Base-by-base conservation (phyloP, 1,139 yeast genomes). In the Pichia sp. region DNA sequence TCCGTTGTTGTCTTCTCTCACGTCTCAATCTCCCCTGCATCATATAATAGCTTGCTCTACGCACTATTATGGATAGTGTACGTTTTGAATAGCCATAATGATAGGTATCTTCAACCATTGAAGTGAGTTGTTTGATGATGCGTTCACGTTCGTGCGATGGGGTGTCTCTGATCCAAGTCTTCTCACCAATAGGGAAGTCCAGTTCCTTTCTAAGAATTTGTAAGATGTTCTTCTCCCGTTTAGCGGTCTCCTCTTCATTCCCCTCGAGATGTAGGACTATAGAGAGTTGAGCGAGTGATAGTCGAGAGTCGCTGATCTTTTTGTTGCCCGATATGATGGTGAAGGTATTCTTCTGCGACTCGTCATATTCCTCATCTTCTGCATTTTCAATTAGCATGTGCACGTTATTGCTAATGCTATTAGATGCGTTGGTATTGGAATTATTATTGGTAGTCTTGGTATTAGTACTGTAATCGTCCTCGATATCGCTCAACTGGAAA, bases 111-210 rank as follows among this genome's bases (percentile, higher is more conserved):
- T 60, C 60, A 3, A 80, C 77, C 36, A 69, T 60, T 4, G 52
- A 49, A 49, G 67, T 62, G 34, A 85, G 62, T 40, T 66, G 62
- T 21, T 68, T 66, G 28, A 84, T 63, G 32, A 79, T 60, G 15
- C 60, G 49, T 18, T 56, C 55, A 33, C 94, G 64, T 42, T 72
- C 71, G 6, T 59, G 60, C 36, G 67, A 69, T 2, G 69, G 64
- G 0, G 93, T 81, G 51, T 80, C 93, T 41, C 94, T 67, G 28
- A 82, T 76, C 94, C 94, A 84, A 0, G 94, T 83, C 51, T 72
- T 74, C 46, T 74, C 69, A 5, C 94, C 94, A 22, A 85, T 58
- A 24, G 77, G 73, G 56, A 83, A 85, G 15, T 78, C 74, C 42
- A 82, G 67, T 32, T 70, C 74, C 30, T 66, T 60, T 32, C 67